Evolutionary conservation across 306 rosid species (phyloP).

Genomic region (Astragalus glycyphyllos): DNA sequence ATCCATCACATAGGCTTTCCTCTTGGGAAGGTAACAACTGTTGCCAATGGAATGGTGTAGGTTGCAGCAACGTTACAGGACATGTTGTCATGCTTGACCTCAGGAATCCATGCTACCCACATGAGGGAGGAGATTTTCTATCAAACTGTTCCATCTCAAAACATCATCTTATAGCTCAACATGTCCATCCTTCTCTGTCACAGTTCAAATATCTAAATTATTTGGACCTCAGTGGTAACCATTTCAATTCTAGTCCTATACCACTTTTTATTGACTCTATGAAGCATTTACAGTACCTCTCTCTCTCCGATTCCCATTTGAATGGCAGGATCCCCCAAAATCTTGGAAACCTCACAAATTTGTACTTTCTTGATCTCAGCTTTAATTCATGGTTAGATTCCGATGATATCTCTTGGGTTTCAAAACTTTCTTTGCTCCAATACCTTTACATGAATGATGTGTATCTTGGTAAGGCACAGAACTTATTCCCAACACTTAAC

Average conservation of each 20-base stretch:
- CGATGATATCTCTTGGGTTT: slow-evolving; percentile 40
- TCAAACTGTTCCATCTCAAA: slow-evolving; percentile 9
- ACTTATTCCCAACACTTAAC: slow-evolving; percentile 29
- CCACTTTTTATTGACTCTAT: slow-evolving; percentile 16
- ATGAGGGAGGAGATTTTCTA: no score
- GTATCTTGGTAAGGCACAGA: slow-evolving; percentile 24
- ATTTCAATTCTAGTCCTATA: slow-evolving; percentile 2
- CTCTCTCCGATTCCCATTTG: slow-evolving; percentile 8
- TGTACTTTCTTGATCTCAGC: slow-evolving; percentile 30
- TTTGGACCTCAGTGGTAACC: slow-evolving; percentile 43
- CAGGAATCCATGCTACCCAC: no score
- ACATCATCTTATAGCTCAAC: neutral
- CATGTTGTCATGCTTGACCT: slow-evolving; percentile 36
- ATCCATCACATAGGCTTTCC: slow-evolving; percentile 36
- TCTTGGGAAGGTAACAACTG: slow-evolving; percentile 31
- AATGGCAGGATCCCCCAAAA: slow-evolving; percentile 22
- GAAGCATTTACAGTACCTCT: slow-evolving; percentile 6
- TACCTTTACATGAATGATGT: slow-evolving; percentile 34
- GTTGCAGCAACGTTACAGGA: slow-evolving; percentile 35
- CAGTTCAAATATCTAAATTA: slow-evolving; percentile 26
- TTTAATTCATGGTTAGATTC: neutral
- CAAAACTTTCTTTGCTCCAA: slow-evolving; percentile 30
- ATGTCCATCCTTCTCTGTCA: slow-evolving; percentile 8
- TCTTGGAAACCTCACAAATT: slow-evolving; percentile 38
- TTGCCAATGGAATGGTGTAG: slow-evolving; percentile 40